Evolutionary conservation across 257 asterid species (phyloP).

Genomic region (Solanum rostratum): DNA sequence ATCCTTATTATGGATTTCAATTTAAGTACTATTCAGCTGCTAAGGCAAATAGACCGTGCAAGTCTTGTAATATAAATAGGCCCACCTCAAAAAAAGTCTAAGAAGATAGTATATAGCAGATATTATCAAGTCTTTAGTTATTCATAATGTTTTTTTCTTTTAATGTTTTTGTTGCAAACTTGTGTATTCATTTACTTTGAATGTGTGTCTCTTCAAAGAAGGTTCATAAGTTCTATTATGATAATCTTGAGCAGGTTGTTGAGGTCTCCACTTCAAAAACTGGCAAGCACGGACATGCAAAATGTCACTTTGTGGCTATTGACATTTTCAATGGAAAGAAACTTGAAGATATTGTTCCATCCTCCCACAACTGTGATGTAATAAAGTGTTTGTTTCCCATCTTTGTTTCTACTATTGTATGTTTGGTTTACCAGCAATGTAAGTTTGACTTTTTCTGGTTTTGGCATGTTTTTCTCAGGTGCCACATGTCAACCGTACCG

Average conservation of each 20-base stretch:
- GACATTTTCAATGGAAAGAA: constrained; percentile 43
- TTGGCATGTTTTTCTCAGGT: constrained; percentile 11
- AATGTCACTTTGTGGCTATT: constrained; percentile 44
- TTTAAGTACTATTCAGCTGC: neutral
- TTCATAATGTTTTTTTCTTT: neutral
- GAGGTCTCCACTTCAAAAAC: constrained; percentile 53
- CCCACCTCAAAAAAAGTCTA: neutral
- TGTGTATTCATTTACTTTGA: neutral
- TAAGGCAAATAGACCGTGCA: neutral
- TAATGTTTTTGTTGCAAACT: neutral
- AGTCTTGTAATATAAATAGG: neutral
- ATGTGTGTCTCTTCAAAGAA: neutral
- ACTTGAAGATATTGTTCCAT: constrained; percentile 45
- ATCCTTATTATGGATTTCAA: neutral
- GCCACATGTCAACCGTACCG: constrained; percentile 43
- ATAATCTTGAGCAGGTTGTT: constrained; percentile 27
- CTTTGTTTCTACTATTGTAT: neutral
- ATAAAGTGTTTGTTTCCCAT: neutral
- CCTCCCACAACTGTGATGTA: constrained; percentile 47
- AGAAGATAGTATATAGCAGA: neutral
- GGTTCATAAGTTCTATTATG: neutral
- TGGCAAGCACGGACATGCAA: constrained; percentile 53
- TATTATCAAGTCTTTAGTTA: neutral
- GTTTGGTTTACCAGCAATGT: neutral
- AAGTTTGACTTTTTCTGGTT: neutral